Percentiles rank a stretch among this genome's conserved stretches.
phyloP scores from a whole-genome alignment of 2,329 filamentous ascomycete species.

The Fusarium duplospermum region DNA sequence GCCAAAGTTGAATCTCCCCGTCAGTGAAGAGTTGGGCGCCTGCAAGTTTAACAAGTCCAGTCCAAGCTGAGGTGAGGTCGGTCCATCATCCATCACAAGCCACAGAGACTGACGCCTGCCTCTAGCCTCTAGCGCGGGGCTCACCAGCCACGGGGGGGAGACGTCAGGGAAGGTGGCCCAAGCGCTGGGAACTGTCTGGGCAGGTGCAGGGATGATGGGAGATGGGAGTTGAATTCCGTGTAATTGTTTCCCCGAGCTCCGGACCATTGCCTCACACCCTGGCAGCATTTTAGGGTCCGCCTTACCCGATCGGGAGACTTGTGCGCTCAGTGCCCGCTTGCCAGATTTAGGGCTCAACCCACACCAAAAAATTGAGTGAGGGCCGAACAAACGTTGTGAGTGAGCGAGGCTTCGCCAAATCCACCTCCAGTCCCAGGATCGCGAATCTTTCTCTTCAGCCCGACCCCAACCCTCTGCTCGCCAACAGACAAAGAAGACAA shows the following conservation, averaged over 20 bases:
- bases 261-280: background rate
- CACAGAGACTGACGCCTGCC: background rate
- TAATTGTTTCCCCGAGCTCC: slow-evolving; percentile 35
- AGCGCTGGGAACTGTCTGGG: slow-evolving; percentile 19
- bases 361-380: slow-evolving; percentile 47
- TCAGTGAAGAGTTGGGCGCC: slow-evolving; percentile 3
- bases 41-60: background rate
- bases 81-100: slow-evolving; percentile 38
- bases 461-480: slow-evolving; percentile 52
- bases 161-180: slow-evolving; percentile 40
- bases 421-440: slow-evolving; percentile 45
- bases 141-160: slow-evolving; percentile 18
- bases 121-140: slow-evolving; percentile 25
- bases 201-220: background rate
- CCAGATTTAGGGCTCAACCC: slow-evolving; percentile 50
- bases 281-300: slow-evolving; percentile 3
- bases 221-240: background rate
- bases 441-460: slow-evolving; percentile 47
- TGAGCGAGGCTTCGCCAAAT: slow-evolving; percentile 42
- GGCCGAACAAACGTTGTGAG: slow-evolving; percentile 28
- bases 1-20: background rate
- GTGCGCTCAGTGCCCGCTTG: slow-evolving; percentile 26
- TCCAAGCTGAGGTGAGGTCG: slow-evolving; percentile 15
- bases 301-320: slow-evolving; percentile 8
- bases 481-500: slow-evolving; percentile 44